phyloP scores from a whole-genome alignment of 495 filamentous ascomycete genomes.

The Cudoniella acicularis region DNA sequence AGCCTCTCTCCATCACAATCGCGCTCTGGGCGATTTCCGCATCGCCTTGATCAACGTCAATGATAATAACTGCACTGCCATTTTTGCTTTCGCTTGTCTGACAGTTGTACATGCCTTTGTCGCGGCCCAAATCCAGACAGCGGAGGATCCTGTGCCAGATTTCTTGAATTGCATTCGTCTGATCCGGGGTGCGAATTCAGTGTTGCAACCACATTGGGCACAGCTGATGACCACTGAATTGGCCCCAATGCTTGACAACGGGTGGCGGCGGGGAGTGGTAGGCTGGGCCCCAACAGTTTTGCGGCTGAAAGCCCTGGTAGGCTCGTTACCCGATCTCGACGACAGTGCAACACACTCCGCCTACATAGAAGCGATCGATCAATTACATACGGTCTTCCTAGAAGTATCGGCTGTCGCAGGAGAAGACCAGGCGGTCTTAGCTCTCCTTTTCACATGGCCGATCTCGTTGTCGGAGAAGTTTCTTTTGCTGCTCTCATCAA shows the following conservation, averaged over 20 bases:
- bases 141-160: conserved; percentile 4
- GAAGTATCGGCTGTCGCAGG: not conserved
- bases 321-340: not conserved
- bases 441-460: conserved; percentile 2
- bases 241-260: not conserved
- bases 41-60: conserved; percentile 28
- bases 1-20: conserved; percentile 40
- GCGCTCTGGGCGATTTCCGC: conserved; percentile 37
- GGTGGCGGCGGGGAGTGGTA: not conserved
- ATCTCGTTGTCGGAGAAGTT: not conserved
- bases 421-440: not conserved
- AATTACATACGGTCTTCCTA: not conserved
- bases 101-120: conserved; percentile 44
- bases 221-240: not conserved
- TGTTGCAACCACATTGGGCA: not conserved
- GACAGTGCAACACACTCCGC: not conserved
- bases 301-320: not conserved
- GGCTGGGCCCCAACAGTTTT: not conserved
- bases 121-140: conserved; percentile 22
- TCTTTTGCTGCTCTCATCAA: not conserved
- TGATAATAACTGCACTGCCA: conserved; percentile 38
- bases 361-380: conserved; percentile 1
- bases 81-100: conserved; percentile 43
- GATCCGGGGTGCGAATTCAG: not conserved
- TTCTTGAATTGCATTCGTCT: conserved; percentile 10